These are phyloP conservation scores for Epichloe bromicola DNA, from an alignment of 2,329 filamentous ascomycete species.

Conservation along the genomic window DNA sequence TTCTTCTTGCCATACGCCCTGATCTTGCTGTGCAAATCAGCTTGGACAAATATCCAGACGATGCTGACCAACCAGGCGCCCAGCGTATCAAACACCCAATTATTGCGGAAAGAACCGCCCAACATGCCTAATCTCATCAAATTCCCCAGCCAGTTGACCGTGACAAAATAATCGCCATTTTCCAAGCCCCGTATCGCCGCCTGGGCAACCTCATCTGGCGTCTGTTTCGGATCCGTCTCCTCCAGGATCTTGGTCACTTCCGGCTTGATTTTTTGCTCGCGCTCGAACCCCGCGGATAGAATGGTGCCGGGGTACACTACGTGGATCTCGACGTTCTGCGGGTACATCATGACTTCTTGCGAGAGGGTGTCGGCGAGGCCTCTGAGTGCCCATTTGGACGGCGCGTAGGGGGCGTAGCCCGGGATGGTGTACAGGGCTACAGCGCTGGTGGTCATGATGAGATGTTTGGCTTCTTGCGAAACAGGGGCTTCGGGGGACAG, in stretches of 20 bases:
- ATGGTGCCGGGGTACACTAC: constrained; percentile 80
- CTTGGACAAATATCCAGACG: constrained; percentile 44
- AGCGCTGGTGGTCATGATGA: constrained; percentile 77
- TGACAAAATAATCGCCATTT: constrained; percentile 65
- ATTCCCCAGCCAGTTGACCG: constrained; percentile 58
- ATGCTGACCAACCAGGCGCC: constrained; percentile 39
- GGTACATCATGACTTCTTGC: constrained; percentile 79
- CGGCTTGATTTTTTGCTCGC: constrained; percentile 70
- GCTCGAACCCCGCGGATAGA: constrained; percentile 56
- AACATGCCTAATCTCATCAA: constrained; percentile 53
- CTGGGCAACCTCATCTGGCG: constrained; percentile 63
- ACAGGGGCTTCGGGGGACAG: constrained; percentile 36
- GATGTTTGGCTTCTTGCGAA: constrained; percentile 48
- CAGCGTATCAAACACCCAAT: constrained; percentile 45
- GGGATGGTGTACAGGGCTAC: constrained; percentile 62
- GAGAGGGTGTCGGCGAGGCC: constrained; percentile 70
- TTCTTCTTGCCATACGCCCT: constrained; percentile 41
- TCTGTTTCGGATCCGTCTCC: constrained; percentile 67
- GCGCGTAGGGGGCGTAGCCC: constrained; percentile 77
- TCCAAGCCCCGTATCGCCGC: constrained; percentile 63
- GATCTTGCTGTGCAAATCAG: constrained; percentile 45
- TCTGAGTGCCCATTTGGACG: constrained; percentile 74
- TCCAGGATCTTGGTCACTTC: constrained; percentile 68
- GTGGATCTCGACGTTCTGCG: constrained; percentile 68
- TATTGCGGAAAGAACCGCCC: constrained; percentile 44